Base-by-base conservation (phyloP, 139 green algal species). In the Chlamydomonas asymmetrica region DNA sequence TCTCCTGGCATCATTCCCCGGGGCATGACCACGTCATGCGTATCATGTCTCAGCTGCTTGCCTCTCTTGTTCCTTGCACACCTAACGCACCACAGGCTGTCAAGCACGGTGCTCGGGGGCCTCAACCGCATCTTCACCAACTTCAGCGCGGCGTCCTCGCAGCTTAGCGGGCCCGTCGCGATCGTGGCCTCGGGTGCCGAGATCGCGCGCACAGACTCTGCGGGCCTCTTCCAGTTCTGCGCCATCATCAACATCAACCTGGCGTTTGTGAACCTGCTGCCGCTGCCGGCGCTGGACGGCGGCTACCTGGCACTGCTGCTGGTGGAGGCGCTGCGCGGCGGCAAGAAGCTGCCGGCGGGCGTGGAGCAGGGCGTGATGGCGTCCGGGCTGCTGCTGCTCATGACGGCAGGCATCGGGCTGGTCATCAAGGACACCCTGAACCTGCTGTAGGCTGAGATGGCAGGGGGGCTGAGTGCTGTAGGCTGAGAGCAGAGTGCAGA, bases 181-280 rank as follows among this genome's bases (percentile, higher is more conserved):
- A 98, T 99, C 54, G 87, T 99, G 43, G 91, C 91, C 8, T 89
- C 92, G 1, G 95, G 95, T 8, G 84, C 87, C 4, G 93, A 99
- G 81, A 92, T 99, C 31, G 2, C 52, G 43, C 45, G 61, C 0
- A 40, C 50, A 5, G 88, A 96, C 80, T 29, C 80, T 0, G 71
- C 81, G 31, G 90, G 90, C 35, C 85, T 97, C 16, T 94, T 84
- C 73, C 92, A 98, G 82, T 99, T 99, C 85, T 93, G 91, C 13
- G 96, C 95, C 32, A 92, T 99, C 41, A 82, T 99, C 34, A 99
- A 99, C 83, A 92, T 99, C 81, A 99, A 99, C 85, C 87, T 99
- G 67, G 97, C 95, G 3, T 82, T 97, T 9, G 92, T 99, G 39
- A 99, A 99, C 80, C 73, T 92, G 31, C 84, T 99, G 66, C 97